These are phyloP conservation scores for Colletotrichum plurivorum DNA, from an alignment of 2,329 filamentous ascomycete species.

Conservation along the genomic window DNA sequence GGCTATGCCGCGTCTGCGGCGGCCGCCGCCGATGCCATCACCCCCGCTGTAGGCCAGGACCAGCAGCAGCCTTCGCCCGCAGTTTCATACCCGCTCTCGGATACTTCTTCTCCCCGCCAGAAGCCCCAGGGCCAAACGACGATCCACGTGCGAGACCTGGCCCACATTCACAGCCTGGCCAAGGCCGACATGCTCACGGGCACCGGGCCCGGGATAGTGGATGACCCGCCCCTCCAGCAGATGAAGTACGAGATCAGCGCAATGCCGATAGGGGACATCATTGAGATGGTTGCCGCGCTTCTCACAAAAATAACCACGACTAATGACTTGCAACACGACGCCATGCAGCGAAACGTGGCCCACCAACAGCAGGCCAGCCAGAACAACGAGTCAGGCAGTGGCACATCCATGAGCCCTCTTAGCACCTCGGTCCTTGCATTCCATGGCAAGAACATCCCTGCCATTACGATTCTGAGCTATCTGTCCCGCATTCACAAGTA, in stretches of 20 bases:
- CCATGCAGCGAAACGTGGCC: conserved; percentile 80
- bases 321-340: conserved; percentile 94
- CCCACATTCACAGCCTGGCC: conserved; percentile 91
- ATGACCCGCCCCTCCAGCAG: conserved; percentile 66
- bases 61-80: conserved; percentile 53
- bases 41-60: conserved; percentile 44
- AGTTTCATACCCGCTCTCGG: conserved; percentile 45
- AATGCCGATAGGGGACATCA: conserved; percentile 97
- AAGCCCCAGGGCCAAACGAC: conserved; percentile 54
- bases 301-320: conserved; percentile 97
- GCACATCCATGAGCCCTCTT: conserved; percentile 74
- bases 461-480: conserved; percentile 97
- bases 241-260: conserved; percentile 93
- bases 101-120: conserved; percentile 45
- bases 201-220: conserved; percentile 63
- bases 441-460: conserved; percentile 97
- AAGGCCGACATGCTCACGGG: conserved; percentile 78
- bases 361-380: conserved; percentile 69
- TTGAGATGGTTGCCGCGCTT: conserved; percentile 98
- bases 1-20: conserved; percentile 24
- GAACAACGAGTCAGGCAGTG: conserved; percentile 57
- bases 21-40: conserved; percentile 23
- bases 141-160: conserved; percentile 89
- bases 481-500: conserved; percentile 98
- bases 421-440: conserved; percentile 87